A percentile compares a stretch with the other conserved stretches of the same genome.
These are phyloP conservation scores for Dactylonectria estremocensis DNA, from an alignment of 2,329 filamentous ascomycete genomes.

Conservation along the genomic window DNA sequence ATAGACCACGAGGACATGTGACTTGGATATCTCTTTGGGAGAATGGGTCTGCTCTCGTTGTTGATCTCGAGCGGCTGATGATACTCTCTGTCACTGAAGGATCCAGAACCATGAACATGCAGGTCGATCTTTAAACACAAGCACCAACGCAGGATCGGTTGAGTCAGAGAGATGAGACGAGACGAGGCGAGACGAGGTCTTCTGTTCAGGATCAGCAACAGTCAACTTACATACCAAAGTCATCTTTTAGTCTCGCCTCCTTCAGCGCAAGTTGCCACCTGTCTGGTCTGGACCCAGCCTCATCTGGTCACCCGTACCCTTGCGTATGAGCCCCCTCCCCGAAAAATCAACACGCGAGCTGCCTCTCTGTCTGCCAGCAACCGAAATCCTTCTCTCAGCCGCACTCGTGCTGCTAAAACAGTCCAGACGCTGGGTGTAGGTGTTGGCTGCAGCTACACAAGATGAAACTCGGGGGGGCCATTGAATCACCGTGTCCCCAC, in stretches of 20 bases:
- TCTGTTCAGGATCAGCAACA: slow-evolving; percentile 1
- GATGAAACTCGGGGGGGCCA: slow-evolving; percentile 43
- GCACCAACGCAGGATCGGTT: not conserved
- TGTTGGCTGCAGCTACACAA: slow-evolving; percentile 36
- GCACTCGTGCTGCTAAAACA: slow-evolving; percentile 20
- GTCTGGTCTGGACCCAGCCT: slow-evolving; percentile 11
- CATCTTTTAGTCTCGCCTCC: not conserved
- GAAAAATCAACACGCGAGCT: slow-evolving; percentile 3
- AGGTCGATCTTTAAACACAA: not conserved
- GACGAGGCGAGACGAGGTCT: slow-evolving; percentile 1
- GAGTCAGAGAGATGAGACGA: not conserved
- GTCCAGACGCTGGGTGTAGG: slow-evolving; percentile 12
- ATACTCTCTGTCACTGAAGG: not conserved
- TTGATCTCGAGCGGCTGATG: not conserved
- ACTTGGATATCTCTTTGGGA: too few relatives aligned
- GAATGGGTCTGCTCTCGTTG: too few relatives aligned
- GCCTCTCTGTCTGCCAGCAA: not conserved
- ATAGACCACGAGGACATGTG: too few relatives aligned
- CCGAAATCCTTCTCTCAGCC: slow-evolving; percentile 22
- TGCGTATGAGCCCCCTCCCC: not conserved
- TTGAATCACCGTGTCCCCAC: slow-evolving; percentile 29
- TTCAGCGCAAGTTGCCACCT: slow-evolving; percentile 8
- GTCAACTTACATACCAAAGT: too few relatives aligned
- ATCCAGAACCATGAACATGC: not conserved
- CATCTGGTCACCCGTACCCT: not conserved